phyloP scores from a whole-genome alignment of 139 green algal species.

The Chlorella vulgaris region DNA sequence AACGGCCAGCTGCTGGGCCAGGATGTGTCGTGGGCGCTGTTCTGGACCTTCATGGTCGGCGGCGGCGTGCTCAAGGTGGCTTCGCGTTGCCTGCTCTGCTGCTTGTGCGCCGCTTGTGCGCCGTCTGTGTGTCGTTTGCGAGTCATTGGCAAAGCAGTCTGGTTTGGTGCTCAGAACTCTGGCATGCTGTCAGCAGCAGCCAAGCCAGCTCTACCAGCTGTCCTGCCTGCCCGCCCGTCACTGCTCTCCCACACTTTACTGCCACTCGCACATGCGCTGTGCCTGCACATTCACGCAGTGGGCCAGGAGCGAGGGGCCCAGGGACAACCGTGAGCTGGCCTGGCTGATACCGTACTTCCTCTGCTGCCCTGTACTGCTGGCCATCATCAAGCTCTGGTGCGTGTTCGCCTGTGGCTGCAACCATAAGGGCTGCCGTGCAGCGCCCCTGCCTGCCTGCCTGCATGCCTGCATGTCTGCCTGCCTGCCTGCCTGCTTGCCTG shows the following conservation, averaged over 20 bases:
- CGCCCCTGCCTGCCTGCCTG: too few species aligned
- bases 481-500: not conserved
- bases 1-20: not conserved
- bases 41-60: not conserved
- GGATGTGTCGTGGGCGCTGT: slow-evolving; percentile 8
- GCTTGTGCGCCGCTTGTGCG: not conserved
- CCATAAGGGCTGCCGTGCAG: too few species aligned
- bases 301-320: not conserved
- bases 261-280: not conserved
- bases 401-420: not conserved
- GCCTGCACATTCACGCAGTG: too few species aligned
- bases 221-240: too few species aligned
- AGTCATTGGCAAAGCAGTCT: too few species aligned
- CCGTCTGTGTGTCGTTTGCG: not conserved
- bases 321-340: not conserved
- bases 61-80: not conserved
- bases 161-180: too few species aligned
- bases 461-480: not conserved
- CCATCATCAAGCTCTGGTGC: not conserved
- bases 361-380: not conserved
- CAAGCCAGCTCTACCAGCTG: too few species aligned
- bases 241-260: too few species aligned
- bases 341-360: not conserved
- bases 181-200: too few species aligned
- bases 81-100: not conserved